Percentiles rank a stretch among this genome's conserved stretches.
phyloP scores from a whole-genome alignment of 2,329 filamentous ascomycete species.

The Ceratocystis lukuohia region DNA sequence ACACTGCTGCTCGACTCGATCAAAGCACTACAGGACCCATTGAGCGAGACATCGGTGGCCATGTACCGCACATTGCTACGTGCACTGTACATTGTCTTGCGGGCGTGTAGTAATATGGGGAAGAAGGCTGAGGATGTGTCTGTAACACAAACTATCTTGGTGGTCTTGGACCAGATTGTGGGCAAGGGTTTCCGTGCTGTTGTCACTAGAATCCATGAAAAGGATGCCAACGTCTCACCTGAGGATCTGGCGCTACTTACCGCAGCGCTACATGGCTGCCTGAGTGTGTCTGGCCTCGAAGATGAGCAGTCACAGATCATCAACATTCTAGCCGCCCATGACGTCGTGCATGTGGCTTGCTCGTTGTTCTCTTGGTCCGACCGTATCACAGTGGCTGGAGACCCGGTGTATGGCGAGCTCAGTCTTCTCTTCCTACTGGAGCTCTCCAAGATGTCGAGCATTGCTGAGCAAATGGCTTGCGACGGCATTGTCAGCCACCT shows the following conservation, averaged over 20 bases:
- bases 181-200: conserved; percentile 70
- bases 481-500: conserved; percentile 72
- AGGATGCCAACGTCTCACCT: conserved; percentile 37
- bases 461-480: conserved; percentile 82
- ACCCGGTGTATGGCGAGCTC: conserved; percentile 89
- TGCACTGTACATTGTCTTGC: conserved; percentile 70
- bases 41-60: conserved; percentile 38
- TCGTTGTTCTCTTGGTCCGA: conserved; percentile 93
- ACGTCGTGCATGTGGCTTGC: conserved; percentile 65
- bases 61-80: conserved; percentile 79
- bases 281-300: conserved; percentile 64
- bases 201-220: conserved; percentile 68
- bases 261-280: conserved; percentile 71
- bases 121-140: conserved; percentile 25
- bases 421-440: conserved; percentile 78
- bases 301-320: conserved; percentile 58
- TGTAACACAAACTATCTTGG: conserved; percentile 52
- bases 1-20: conserved; percentile 39
- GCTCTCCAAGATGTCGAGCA: conserved; percentile 62
- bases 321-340: conserved; percentile 55
- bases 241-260: conserved; percentile 80
- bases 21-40: conserved; percentile 41
- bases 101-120: conserved; percentile 39
- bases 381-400: conserved; percentile 58
- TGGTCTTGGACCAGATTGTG: conserved; percentile 67